Percentiles rank a stretch among this genome's conserved stretches.
Evolutionary conservation across 345 rosid genomes (phyloP).

Genomic region (Rhizophora mangle): DNA sequence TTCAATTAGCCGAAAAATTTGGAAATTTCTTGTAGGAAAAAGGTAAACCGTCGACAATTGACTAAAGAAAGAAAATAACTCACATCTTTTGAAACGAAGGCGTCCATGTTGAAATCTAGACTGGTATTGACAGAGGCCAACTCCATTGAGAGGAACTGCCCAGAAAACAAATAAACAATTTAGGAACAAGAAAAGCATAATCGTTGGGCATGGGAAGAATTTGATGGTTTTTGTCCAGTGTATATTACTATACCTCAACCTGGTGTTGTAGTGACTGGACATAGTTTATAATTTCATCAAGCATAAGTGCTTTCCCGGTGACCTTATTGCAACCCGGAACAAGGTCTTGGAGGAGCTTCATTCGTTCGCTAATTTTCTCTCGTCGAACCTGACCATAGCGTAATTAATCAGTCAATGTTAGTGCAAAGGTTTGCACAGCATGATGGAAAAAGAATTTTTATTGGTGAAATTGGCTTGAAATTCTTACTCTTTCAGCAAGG

Average conservation of each 20-base stretch:
- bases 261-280: slow-evolving; percentile 88
- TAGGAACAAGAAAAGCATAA: slow-evolving; percentile 3
- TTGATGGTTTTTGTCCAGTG: neutral
- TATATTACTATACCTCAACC: slow-evolving; percentile 64
- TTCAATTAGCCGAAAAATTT: neutral
- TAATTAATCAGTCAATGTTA: slow-evolving; percentile 5
- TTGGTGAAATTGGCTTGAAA: neutral
- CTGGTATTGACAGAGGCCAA: slow-evolving; percentile 76
- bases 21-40: neutral
- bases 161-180: neutral
- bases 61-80: slow-evolving; percentile 28
- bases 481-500: slow-evolving; percentile 85
- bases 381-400: slow-evolving; percentile 56
- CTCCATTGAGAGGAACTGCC: slow-evolving; percentile 88
- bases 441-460: neutral
- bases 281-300: slow-evolving; percentile 86
- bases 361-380: slow-evolving; percentile 93
- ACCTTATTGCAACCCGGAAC: slow-evolving; percentile 99
- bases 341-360: slow-evolving; percentile 94
- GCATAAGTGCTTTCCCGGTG: slow-evolving; percentile 85
- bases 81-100: slow-evolving; percentile 67
- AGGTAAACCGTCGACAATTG: neutral
- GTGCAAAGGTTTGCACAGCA: neutral
- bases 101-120: slow-evolving; percentile 55
- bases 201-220: slow-evolving; percentile 3